Base-by-base conservation (phyloP, 2,329 filamentous ascomycete genomes). In the Aspergillus novoparasiticus region DNA sequence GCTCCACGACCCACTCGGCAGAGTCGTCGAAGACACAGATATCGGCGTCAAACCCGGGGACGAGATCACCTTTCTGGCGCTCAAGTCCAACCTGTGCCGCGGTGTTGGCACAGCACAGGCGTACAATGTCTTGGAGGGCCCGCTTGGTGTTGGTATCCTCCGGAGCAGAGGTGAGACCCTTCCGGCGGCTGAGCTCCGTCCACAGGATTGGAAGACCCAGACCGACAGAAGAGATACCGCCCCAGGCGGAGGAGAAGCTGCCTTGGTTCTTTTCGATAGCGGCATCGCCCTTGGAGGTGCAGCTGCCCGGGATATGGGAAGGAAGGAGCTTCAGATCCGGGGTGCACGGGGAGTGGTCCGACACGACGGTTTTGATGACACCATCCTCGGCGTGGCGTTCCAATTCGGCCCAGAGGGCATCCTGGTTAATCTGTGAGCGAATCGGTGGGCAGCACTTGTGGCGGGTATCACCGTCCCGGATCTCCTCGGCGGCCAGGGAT, bases 401-500 rank as follows among this genome's bases (percentile, higher is more conserved):
- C 10, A 99, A 83, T 78, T 98, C 95, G 9, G 86, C 85, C 95
- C 95, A 99, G 0, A 99, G 85, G 1, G 86, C 86, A 71, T 96
- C 91, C 72, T 94, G 91, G 81, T 97, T 97, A 45, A 84, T 81
- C 71, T 90, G 87, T 66, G 87, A 89, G 60, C 94, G 90, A 76
- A 97, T 97, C 0, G 94, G 94, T 32, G 94, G 94, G 78, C 94
- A 97, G 84, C 94, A 97, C 80, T 97, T 97, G 82, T 97, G 93
- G 61, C 94, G 82, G 32, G 93, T 97, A 78, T 97, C 94, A 51
- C 94, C 94, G 67, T 92, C 87, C 62, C 87, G 84, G 62, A 97
- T 91, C 67, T 89, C 84, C 80, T 97, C 94, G 0, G 93, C 89
- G 0, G 92, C 89, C 2, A 97, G 84, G 4, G 90, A 91, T 16